phyloP scores from a whole-genome alignment of 345 rosid species.

The Hibiscus tridactylites region DNA sequence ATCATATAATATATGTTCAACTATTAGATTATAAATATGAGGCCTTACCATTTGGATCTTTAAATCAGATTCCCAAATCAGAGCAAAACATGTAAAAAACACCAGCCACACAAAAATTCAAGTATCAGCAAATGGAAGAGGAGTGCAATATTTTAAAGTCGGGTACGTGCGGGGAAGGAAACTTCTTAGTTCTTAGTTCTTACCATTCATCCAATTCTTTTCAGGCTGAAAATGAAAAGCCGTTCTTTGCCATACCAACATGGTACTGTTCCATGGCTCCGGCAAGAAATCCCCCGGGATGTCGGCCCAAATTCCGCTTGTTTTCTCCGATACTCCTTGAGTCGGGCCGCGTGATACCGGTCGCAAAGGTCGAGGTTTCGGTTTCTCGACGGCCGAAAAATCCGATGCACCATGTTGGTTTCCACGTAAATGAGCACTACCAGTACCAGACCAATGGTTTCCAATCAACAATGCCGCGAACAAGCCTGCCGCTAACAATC shows the following conservation, averaged over 20 bases:
- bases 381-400: not conserved
- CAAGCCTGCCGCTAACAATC: slow-evolving; percentile 31
- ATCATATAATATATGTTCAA: not conserved
- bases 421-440: not conserved
- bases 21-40: not conserved
- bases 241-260: slow-evolving; percentile 87
- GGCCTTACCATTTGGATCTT: slow-evolving; percentile 89
- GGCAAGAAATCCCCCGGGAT: slow-evolving; percentile 5
- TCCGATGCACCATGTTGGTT: not conserved
- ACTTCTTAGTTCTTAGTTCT: not conserved
- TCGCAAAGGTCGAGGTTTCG: not conserved
- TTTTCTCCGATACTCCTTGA: slow-evolving; percentile 76
- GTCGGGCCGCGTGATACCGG: slow-evolving; percentile 34
- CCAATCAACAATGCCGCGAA: slow-evolving; percentile 19
- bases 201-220: slow-evolving; percentile 98
- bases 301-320: slow-evolving; percentile 20
- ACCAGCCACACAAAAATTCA: not conserved
- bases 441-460: not conserved
- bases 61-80: slow-evolving; percentile 1
- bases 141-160: not conserved
- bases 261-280: slow-evolving; percentile 67
- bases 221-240: slow-evolving; percentile 91
- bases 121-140: not conserved
- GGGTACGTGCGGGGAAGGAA: too few species aligned
- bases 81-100: not conserved